A percentile compares a stretch with the other conserved stretches of the same genome.
phyloP scores from a whole-genome alignment of 768 basidiomycete species.

The Strobilomyces echinocephalus region DNA sequence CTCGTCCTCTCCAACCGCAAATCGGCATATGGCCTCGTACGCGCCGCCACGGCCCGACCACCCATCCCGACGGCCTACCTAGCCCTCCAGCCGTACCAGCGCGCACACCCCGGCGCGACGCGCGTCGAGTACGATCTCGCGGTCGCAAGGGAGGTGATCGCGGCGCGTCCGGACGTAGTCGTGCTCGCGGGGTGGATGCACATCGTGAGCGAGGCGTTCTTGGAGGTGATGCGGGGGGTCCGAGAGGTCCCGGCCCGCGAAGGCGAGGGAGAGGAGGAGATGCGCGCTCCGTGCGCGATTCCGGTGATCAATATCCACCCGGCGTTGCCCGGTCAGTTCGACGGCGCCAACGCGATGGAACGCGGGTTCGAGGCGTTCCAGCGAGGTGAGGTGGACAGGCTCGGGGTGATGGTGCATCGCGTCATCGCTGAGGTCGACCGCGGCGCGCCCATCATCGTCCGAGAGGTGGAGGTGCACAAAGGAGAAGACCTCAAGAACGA shows the following conservation, averaged over 20 bases:
- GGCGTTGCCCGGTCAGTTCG: slow-evolving; percentile 93
- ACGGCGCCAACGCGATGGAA: slow-evolving; percentile 88
- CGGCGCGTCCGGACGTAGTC: slow-evolving; percentile 71
- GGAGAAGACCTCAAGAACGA: slow-evolving; percentile 64
- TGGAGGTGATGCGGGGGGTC: slow-evolving; percentile 52
- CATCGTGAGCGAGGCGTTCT: slow-evolving; percentile 77
- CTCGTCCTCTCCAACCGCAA: slow-evolving; percentile 92
- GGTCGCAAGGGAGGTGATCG: slow-evolving; percentile 63
- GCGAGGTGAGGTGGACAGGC: slow-evolving; percentile 68
- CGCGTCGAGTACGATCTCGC: slow-evolving; percentile 83
- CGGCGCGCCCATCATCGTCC: slow-evolving; percentile 81
- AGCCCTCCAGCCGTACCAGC: slow-evolving; percentile 80
- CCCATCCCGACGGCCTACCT: slow-evolving; percentile 81
- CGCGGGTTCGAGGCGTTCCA: slow-evolving; percentile 87
- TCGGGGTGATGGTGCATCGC: slow-evolving; percentile 91
- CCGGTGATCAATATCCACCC: slow-evolving; percentile 97
- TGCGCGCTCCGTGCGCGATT: slow-evolving; percentile 33
- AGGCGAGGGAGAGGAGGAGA: slow-evolving; percentile 32
- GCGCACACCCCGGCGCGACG: slow-evolving; percentile 64
- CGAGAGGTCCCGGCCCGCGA: slow-evolving; percentile 27
- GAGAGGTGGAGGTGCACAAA: slow-evolving; percentile 65
- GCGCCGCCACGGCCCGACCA: slow-evolving; percentile 67
- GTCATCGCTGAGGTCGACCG: slow-evolving; percentile 92
- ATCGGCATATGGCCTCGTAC: slow-evolving; percentile 80
- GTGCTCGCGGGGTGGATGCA: slow-evolving; percentile 99